Conservation (phyloP, 441 rosid species). For the Croton setiger region DNA sequence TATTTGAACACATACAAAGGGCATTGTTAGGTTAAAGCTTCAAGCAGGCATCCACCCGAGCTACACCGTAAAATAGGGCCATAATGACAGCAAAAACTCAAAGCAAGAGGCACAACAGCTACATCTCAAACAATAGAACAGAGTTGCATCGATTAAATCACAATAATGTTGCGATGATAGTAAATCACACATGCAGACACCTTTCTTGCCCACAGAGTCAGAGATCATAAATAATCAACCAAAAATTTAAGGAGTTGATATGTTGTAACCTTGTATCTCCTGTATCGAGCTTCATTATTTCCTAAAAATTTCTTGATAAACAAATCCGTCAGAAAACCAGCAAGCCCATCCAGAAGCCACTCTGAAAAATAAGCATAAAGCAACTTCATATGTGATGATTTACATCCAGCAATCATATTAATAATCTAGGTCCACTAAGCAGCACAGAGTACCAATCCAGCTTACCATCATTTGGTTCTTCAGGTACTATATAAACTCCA, state of each 20-base stretch:
- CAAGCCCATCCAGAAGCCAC: constrained; percentile 98
- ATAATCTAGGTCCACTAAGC: constrained; percentile 17
- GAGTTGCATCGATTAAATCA: background rate
- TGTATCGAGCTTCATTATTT: constrained; percentile 92
- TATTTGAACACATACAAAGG: background rate
- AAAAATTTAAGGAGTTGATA: background rate
- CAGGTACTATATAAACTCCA: constrained; percentile 82
- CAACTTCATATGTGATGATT: constrained; percentile 17
- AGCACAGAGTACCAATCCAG: constrained; percentile 21
- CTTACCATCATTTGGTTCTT: constrained; percentile 88
- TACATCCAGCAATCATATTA: constrained; percentile 15
- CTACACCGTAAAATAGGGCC: background rate
- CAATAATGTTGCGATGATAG: background rate
- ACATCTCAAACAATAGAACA: background rate
- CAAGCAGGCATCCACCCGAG: background rate
- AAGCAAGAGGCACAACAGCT: background rate
- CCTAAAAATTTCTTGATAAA: constrained; percentile 91
- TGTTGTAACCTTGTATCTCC: constrained; percentile 83
- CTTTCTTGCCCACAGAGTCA: background rate
- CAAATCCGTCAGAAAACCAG: constrained; percentile 90
- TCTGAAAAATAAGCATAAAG: constrained; percentile 46
- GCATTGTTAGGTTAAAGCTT: background rate
- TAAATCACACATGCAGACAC: background rate
- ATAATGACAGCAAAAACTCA: background rate
- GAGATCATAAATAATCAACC: background rate